Evolutionary conservation across 2,329 filamentous ascomycete genomes (phyloP).

Genomic region (Achaetomium macrosporum): DNA sequence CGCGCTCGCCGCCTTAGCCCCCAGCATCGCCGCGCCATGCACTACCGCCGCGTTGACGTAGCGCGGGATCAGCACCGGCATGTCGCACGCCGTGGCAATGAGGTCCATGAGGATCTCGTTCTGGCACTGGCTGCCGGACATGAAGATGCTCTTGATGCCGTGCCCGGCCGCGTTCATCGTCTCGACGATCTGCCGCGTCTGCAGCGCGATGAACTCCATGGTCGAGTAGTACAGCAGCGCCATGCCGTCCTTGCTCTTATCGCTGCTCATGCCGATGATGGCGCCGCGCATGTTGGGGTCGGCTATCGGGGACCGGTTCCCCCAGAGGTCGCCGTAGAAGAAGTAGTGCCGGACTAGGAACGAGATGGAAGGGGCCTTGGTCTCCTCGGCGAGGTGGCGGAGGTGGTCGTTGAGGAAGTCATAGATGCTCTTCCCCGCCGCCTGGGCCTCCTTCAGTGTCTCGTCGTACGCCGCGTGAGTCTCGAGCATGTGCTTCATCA

Average conservation of each 20-base stretch:
- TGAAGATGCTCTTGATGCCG: conserved; percentile 87
- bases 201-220: conserved; percentile 96
- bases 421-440: conserved; percentile 83
- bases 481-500: conserved; percentile 90
- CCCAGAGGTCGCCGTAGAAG: conserved; percentile 97
- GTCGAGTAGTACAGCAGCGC: conserved; percentile 91
- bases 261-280: conserved; percentile 78
- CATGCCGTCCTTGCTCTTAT: conserved; percentile 80
- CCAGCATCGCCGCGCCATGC: conserved; percentile 97
- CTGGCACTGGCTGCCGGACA: conserved; percentile 97
- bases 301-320: conserved; percentile 89
- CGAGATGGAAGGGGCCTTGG: conserved; percentile 67
- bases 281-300: conserved; percentile 90
- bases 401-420: conserved; percentile 90
- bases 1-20: conserved; percentile 89
- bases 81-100: conserved; percentile 81
- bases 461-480: conserved; percentile 87
- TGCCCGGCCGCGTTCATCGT: conserved; percentile 90
- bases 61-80: conserved; percentile 87
- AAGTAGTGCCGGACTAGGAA: conserved; percentile 92
- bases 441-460: conserved; percentile 71
- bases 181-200: conserved; percentile 92
- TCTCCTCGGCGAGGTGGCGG: conserved; percentile 63
- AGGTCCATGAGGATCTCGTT: conserved; percentile 89
- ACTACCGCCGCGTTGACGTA: conserved; percentile 96